Evolutionary conservation across 192 early-diverging fungal species (phyloP).

Genomic region (Radiomyces spectabilis): DNA sequence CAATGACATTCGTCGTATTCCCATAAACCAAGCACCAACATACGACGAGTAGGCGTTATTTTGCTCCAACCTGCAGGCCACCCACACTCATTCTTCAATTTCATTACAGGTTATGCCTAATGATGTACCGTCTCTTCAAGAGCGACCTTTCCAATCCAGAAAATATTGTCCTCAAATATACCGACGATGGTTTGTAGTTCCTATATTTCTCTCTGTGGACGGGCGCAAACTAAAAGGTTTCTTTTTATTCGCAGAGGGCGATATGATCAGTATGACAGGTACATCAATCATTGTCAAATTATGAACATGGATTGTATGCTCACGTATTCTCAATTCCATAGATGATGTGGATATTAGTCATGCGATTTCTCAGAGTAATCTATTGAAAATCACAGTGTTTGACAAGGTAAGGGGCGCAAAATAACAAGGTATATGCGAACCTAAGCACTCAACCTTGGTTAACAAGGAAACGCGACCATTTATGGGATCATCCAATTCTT

Average conservation of each 20-base stretch:
- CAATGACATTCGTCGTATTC: slow-evolving; percentile 35
- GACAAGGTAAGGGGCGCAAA: slow-evolving; percentile 12
- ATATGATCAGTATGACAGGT: slow-evolving; percentile 39
- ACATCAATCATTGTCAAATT: no score
- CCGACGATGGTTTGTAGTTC: slow-evolving; percentile 44
- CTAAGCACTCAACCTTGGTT: no score
- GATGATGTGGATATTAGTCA: slow-evolving; percentile 45
- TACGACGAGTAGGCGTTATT: slow-evolving; percentile 31
- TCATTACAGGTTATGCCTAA: slow-evolving; percentile 32
- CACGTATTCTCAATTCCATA: no score
- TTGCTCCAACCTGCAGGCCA: not conserved
- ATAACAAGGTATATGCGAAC: not conserved
- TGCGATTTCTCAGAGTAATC: slow-evolving; percentile 34
- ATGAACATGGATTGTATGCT: no score
- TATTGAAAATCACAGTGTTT: slow-evolving; percentile 39
- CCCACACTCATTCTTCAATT: not conserved
- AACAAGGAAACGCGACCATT: not conserved
- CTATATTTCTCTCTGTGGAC: no score
- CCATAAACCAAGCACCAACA: slow-evolving; percentile 41
- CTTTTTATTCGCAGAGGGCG: slow-evolving; percentile 43
- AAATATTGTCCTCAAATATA: slow-evolving; percentile 36
- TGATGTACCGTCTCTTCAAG: slow-evolving; percentile 38
- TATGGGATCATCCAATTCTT: not conserved
- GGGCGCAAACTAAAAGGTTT: no score
- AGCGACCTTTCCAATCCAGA: slow-evolving; percentile 25